phyloP scores from a whole-genome alignment of 192 early-diverging fungal genomes.

The Glomus cerebriforme region DNA sequence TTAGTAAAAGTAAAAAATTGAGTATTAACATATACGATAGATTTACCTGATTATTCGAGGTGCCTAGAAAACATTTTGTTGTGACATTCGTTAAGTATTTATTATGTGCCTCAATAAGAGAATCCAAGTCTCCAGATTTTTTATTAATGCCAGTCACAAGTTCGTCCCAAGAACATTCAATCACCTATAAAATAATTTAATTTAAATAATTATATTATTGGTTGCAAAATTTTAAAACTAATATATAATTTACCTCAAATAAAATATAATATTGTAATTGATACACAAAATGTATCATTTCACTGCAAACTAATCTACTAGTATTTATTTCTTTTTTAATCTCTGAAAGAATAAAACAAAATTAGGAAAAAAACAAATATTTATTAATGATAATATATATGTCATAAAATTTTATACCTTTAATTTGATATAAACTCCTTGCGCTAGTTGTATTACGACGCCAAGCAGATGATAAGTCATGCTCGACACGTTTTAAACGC shows the following conservation, averaged over 20 bases:
- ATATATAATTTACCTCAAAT: slow-evolving; percentile 69
- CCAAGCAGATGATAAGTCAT: slow-evolving; percentile 76
- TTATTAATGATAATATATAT: not conserved
- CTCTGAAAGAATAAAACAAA: slow-evolving; percentile 31
- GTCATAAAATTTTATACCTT: slow-evolving; percentile 36
- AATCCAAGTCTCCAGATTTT: slow-evolving; percentile 74
- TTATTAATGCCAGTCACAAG: slow-evolving; percentile 60
- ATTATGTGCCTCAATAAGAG: slow-evolving; percentile 76
- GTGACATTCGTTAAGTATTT: slow-evolving; percentile 73
- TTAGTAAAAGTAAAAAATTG: slow-evolving; percentile 4
- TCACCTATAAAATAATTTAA: slow-evolving; percentile 46
- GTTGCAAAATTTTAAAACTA: not conserved
- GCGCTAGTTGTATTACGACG: slow-evolving; percentile 71
- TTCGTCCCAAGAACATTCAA: slow-evolving; percentile 90
- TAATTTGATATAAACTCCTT: slow-evolving; percentile 49
- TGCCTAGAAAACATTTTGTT: slow-evolving; percentile 61
- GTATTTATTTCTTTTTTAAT: slow-evolving; percentile 65
- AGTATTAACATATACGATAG: not conserved
- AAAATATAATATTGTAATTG: slow-evolving; percentile 93
- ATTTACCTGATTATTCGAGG: slow-evolving; percentile 47
- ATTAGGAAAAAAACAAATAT: not conserved
- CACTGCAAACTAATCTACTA: slow-evolving; percentile 66
- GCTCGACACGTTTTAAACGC: slow-evolving; percentile 85
- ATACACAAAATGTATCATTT: slow-evolving; percentile 94
- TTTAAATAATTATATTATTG: not conserved